Percentiles rank a stretch among this genome's conserved stretches.
These are phyloP conservation scores for Clonostachys chloroleuca DNA, from an alignment of 2,329 filamentous ascomycete genomes.

Conservation along the genomic window DNA sequence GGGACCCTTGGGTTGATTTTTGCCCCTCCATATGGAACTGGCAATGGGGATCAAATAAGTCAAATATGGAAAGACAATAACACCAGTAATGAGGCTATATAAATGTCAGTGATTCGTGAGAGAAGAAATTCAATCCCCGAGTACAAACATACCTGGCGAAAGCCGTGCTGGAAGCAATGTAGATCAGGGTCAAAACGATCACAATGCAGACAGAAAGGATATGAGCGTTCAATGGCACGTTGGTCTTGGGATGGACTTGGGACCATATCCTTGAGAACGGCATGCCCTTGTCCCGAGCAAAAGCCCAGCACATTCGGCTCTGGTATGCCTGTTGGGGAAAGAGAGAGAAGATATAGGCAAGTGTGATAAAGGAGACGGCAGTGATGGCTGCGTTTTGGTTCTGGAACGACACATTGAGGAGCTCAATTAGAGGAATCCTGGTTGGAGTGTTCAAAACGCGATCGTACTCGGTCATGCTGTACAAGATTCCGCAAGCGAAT, in stretches of 20 bases:
- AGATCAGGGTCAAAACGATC: constrained; percentile 32
- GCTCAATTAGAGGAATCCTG: constrained; percentile 35
- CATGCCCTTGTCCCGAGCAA: constrained; percentile 26
- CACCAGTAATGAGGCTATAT: constrained; percentile 11
- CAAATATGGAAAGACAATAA: constrained; percentile 15
- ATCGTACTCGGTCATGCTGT: constrained; percentile 41
- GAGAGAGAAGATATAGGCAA: constrained; percentile 26
- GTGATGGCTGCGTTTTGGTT: constrained; percentile 30
- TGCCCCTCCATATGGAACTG: constrained; percentile 11
- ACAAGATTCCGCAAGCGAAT: constrained; percentile 48
- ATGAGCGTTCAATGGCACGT: constrained; percentile 31
- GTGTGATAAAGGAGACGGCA: too few species aligned
- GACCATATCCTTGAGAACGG: constrained; percentile 23
- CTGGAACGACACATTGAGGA: constrained; percentile 36
- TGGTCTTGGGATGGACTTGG: constrained; percentile 23
- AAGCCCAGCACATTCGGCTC: constrained; percentile 14
- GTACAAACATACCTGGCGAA: constrained; percentile 20
- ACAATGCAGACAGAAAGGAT: constrained; percentile 23
- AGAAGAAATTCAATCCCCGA: too few species aligned
- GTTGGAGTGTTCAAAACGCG: constrained; percentile 34
- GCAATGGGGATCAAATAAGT: constrained; percentile 17
- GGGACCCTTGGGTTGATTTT: constrained; percentile 13
- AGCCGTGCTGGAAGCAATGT: constrained; percentile 34
- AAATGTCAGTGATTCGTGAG: neutral
- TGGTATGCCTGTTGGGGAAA: constrained; percentile 25